A percentile compares a stretch with the other conserved stretches of the same genome.
Evolutionary conservation across 2,329 filamentous ascomycete genomes (phyloP).

Genomic region (Fusarium sp.): DNA sequence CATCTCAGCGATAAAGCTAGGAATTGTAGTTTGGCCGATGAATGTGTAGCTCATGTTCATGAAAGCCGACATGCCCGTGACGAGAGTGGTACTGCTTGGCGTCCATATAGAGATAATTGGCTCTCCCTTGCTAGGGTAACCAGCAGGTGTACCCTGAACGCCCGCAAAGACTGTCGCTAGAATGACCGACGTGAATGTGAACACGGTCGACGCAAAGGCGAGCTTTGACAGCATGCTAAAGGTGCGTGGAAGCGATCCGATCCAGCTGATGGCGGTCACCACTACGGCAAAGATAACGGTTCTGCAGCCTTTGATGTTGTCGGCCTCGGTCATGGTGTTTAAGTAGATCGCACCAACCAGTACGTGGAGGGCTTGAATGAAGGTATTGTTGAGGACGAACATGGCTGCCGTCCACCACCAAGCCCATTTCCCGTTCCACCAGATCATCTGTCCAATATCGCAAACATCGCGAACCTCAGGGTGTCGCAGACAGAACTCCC

Average conservation of each 20-base stretch:
- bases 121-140: conserved; percentile 68
- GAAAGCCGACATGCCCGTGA: conserved; percentile 85
- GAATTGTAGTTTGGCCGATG: conserved; percentile 92
- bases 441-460: conserved; percentile 92
- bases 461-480: conserved; percentile 92
- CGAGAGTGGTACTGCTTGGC: conserved; percentile 77
- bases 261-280: conserved; percentile 77
- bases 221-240: conserved; percentile 83
- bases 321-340: conserved; percentile 82
- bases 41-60: conserved; percentile 96
- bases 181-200: conserved; percentile 89
- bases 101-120: conserved; percentile 76
- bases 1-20: conserved; percentile 97
- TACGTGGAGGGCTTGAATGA: conserved; percentile 84
- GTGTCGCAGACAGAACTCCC: conserved; percentile 90
- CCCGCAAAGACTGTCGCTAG: conserved; percentile 85
- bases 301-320: conserved; percentile 70
- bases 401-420: conserved; percentile 79
- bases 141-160: conserved; percentile 77
- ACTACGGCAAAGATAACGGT: conserved; percentile 83
- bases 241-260: conserved; percentile 85
- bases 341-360: conserved; percentile 86
- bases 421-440: conserved; percentile 81
- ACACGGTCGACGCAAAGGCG: conserved; percentile 80
- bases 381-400: conserved; percentile 94